Evolutionary conservation across 2,329 filamentous ascomycete genomes (phyloP).

Genomic region (Colletotrichum ledebouriae): DNA sequence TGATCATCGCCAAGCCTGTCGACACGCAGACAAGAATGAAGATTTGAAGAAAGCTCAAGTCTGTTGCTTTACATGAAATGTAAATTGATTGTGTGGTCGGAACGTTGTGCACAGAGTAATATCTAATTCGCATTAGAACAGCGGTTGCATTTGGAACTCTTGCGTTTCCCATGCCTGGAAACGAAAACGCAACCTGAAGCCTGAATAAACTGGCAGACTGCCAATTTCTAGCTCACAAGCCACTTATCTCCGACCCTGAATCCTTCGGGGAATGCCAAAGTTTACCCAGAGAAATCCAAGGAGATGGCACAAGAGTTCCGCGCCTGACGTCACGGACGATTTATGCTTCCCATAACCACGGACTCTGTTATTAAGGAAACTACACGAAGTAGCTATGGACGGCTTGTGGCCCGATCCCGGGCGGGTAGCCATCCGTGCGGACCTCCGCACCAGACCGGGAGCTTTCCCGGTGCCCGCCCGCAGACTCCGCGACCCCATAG

Average conservation of each 20-base stretch:
- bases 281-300: too few relatives aligned
- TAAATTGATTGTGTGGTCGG: too few relatives aligned
- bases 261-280: constrained; percentile 53
- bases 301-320: too few relatives aligned
- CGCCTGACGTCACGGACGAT: too few relatives aligned
- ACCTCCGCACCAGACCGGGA: background rate
- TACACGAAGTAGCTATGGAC: constrained; percentile 47
- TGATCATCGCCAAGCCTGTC: constrained; percentile 18
- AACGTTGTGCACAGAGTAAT: background rate
- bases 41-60: background rate
- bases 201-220: too few relatives aligned
- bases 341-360: too few relatives aligned
- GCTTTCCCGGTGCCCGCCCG: background rate
- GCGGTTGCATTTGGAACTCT: too few relatives aligned
- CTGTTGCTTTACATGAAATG: fast-evolving
- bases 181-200: too few relatives aligned
- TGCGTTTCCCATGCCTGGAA: too few relatives aligned
- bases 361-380: too few relatives aligned
- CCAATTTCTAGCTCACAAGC: constrained; percentile 1
- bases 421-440: background rate
- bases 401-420: background rate
- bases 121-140: too few relatives aligned
- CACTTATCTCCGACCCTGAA: constrained; percentile 40
- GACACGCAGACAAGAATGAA: constrained; percentile 11
- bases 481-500: too few relatives aligned